Base-by-base conservation (phyloP, 2,329 filamentous ascomycete genomes). In the Sclerotinia trifoliorum region DNA sequence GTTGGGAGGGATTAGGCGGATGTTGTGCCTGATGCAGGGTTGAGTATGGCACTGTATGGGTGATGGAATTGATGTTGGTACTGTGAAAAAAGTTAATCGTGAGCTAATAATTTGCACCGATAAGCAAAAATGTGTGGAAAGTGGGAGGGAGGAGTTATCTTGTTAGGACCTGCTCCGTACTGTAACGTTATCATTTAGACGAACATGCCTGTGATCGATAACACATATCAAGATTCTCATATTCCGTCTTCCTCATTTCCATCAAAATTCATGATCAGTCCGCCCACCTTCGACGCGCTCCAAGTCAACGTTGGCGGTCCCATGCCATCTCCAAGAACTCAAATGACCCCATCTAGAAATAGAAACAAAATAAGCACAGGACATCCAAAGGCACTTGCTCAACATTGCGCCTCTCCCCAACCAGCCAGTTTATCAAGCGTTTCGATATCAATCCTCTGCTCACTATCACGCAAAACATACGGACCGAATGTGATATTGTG, bases 11-110 rank as follows among this genome's bases (percentile, higher is more conserved):
- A 13, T 11, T 7, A 19, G 19, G 5, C 49, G 29, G 19, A 62
- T 62, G 58, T 48, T 35, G n/a, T 51, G 58, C 29, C 29, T 49
- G 17, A 29, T 57, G 55, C 58, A 44, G 19, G 58, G 58, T 61
- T 19, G 6, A 32, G n/a, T 35, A 48, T 8, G 58, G 44, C 58
- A 21, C 44, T 49, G 58, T 24, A 17, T 42, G 21, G n/a, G 21
- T 57, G 26, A 21, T 61, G 44, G 26, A n/a, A 49, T 49, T n/a
- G 58, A 6, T 49, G 44, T 19, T 48, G 26, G 11, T 10, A 11
- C 1, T 13, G 46, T 11, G 26, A 35, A 48, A 5, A 29, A 48
- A n/a, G 19, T 32, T 35, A 32, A 46, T 61, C 29, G 42, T 10
- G 19, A 32, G 42, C 7, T 35, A 35, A 21, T 48, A 46, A 32